These are phyloP conservation scores for Coccomyxa sp. DNA, from an alignment of 139 green algal genomes.

Conservation along the genomic window DNA sequence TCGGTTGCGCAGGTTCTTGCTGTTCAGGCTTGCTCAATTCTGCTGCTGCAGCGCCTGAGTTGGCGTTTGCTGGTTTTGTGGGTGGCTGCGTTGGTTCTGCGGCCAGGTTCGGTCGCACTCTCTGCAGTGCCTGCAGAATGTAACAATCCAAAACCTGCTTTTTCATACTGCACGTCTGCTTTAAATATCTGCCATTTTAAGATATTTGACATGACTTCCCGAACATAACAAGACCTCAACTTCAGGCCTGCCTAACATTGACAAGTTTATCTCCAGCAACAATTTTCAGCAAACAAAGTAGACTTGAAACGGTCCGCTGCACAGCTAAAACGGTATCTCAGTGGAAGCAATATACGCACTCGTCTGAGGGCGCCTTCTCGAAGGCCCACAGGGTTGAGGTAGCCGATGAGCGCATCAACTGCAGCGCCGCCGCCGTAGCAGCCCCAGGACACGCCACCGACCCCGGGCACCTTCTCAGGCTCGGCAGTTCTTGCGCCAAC, in stretches of 20 bases:
- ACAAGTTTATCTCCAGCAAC: neutral
- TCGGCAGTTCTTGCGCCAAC: too few relatives aligned
- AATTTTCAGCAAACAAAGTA: neutral
- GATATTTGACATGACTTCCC: neutral
- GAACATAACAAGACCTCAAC: too few relatives aligned
- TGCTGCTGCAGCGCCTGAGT: neutral
- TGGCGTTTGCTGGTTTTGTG: neutral
- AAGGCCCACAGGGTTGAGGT: conserved; percentile 35
- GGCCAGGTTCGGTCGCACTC: conserved; percentile 4
- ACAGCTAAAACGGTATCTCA: neutral
- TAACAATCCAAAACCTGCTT: conserved; percentile 14
- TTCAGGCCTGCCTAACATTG: neutral
- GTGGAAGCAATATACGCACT: neutral
- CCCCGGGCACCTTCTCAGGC: too few relatives aligned
- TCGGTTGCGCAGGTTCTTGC: neutral
- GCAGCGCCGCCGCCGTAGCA: conserved; percentile 17
- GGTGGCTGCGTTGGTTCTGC: neutral
- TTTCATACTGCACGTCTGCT: too few relatives aligned
- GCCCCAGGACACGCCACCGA: conserved; percentile 9
- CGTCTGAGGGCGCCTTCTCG: conserved; percentile 24
- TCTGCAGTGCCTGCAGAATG: conserved; percentile 18
- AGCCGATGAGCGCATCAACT: conserved; percentile 29
- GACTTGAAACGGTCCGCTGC: neutral
- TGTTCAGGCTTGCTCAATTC: neutral
- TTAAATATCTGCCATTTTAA: neutral